These are phyloP conservation scores for Desmodesmus armatus DNA, from an alignment of 139 green algal genomes.

Conservation along the genomic window DNA sequence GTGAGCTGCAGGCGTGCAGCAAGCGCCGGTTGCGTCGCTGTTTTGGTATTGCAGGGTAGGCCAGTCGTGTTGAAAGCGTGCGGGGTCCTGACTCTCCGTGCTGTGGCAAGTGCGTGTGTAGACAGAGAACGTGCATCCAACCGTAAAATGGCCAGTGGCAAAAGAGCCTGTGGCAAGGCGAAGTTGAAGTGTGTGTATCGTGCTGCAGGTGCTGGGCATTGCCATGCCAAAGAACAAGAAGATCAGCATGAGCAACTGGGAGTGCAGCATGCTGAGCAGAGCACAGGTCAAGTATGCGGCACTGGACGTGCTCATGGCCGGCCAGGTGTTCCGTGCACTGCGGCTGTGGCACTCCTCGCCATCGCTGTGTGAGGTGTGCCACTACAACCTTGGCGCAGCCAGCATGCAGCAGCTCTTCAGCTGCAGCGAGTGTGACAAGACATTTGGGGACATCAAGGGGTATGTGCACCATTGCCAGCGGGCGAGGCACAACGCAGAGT, in stretches of 20 bases:
- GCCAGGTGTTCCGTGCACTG: conserved; percentile 61
- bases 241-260: conserved; percentile 67
- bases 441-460: neutral
- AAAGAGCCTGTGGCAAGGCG: neutral
- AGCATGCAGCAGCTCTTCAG: neutral
- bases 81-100: no score
- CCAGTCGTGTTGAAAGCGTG: no score
- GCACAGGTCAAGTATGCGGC: conserved; percentile 69
- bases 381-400: neutral
- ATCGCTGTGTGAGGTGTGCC: conserved; percentile 51
- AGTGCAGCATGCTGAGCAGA: conserved; percentile 35
- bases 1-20: no score
- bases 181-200: neutral
- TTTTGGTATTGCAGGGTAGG: no score
- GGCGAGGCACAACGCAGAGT: neutral
- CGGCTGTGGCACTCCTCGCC: conserved; percentile 71
- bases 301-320: conserved; percentile 59
- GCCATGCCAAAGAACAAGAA: conserved; percentile 56
- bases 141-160: no score
- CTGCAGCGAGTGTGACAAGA: neutral
- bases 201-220: conserved; percentile 61
- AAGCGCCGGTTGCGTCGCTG: no score
- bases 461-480: conserved; percentile 27
- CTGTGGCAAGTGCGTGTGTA: no score
- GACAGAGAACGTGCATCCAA: no score